Evolutionary conservation across 2,329 filamentous ascomycete species (phyloP), one percentile per base, ranked within the genome.

Genomic region (Cephalotrichum gorgonifer): DNA sequence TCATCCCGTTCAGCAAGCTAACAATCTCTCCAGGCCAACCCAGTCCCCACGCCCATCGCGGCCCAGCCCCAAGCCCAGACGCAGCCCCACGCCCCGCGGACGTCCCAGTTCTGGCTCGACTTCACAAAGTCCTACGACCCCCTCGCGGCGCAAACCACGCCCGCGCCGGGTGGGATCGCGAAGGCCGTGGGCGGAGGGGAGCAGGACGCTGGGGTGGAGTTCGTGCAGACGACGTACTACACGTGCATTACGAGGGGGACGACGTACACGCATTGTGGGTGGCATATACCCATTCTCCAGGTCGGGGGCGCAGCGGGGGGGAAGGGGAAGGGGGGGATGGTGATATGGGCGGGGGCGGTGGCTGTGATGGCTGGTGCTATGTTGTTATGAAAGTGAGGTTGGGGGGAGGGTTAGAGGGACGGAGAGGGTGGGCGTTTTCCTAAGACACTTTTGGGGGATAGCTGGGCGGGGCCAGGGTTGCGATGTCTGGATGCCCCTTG

Each of bases 191-290:
- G 27, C 12, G 44, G 31, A 4, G 44, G 31, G 44, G n/a, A 47
- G 25, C 5, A 27, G 30, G 44, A 38, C 15, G 14, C 6, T 6
- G n/a, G 7, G 35, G 35, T 3, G 22, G 42, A 9, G 22, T 49
- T 44, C 28, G 53, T 58, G 12, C 62, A 68, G 56, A 64, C 63
- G n/a, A 68, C 66, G 6, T 69, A 66, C 51, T 68, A 60, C 53
- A 62, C 61, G 25, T 69, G 66, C 52, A 60, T 62, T 6, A 60
- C 61, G 14, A 56, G 55, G 42, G 63, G 50, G 9, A 54, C 54
- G 2, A 55, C 54, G 1, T 54, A 61, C 28, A 59, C 62, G 39
- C 64, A 67, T 43, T 70, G 67, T 53, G 66, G 66, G 9, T 65
- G 62, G 63, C 64, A 68, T 47, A 57, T 62, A 53, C 65, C 66